Base-by-base conservation (phyloP, 176 grass and related monocot genomes). In the Elaeis guineensis region DNA sequence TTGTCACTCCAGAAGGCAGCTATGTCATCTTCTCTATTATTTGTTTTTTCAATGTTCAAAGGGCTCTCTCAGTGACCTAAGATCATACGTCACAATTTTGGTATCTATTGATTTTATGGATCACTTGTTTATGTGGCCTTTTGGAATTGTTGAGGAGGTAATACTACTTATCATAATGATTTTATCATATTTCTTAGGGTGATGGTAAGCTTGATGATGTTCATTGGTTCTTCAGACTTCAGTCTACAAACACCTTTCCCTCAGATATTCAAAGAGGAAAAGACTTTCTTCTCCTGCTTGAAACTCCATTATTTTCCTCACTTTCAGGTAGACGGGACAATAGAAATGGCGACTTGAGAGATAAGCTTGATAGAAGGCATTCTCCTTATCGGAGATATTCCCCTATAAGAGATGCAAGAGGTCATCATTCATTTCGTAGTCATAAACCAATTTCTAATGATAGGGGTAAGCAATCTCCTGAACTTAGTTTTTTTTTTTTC, bases 321-420 rank as follows among this genome's bases (percentile, higher is more conserved):
- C 44, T 35, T 68, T 18, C 50, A 94, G 89, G 89, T 58, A 65
- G 84, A 49, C 75, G 71, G 16, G 89, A 94, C 35, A 30, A 73
- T 78, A 83, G 84, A 78, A 72, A 57, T 76, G 55, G 65, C 52
- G 89, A 94, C 30, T 75, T 94, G 52, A 89, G 89, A 67, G 78
- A 69, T 59, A 89, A 73, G 67, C 75, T 77, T 74, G 80, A 85
- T 51, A 89, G 89, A 82, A 94, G 80, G 75, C 60, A 65, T 71
- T 88, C 89, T 69, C 81, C 89, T 17, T 69, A 51, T 77, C 64
- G 79, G 57, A 82, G 80, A 78, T 69, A 67, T 61, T 85, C 89
- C 53, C 74, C 89, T 63, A 74, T 67, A 66, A 89, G 84, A 81
- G 80, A 76, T 73, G 49, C 35, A 72, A 85, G 84, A 64, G 80